Evolutionary conservation across 2,329 filamentous ascomycete species (phyloP), one percentile per base, ranked within the genome.

Genomic region (Pyrenophora teres): DNA sequence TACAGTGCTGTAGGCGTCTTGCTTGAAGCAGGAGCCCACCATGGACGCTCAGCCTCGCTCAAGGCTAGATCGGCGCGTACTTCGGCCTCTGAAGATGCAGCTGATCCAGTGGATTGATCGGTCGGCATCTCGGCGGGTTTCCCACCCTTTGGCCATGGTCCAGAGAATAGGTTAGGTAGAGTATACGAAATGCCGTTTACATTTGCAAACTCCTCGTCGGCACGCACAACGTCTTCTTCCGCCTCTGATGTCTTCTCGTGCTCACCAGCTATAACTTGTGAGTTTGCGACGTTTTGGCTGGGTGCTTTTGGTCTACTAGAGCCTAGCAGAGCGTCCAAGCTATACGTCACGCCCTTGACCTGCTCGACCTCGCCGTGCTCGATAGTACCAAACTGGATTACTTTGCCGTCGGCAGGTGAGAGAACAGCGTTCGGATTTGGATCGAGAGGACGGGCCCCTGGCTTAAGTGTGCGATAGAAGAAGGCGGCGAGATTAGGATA

Each of bases 271-370:
- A 47, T 40, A 12, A 62, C 46, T 33, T 68, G 56, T 4, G 62
- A 58, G 56, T 65, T 56, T 23, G 54, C 60, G 12, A 62, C 43
- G 33, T 60, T 61, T 30, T 57, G 65, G 55, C 80, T 79, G 59
- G 83, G 86, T 56, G 52, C 65, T 2, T 71, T 73, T 51, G 60
- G 72, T 16, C 64, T 63, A 30, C 59, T 60, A 41, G 74, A 74
- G 44, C 94, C 94, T 2, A 99, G 82, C 1, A 99, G 82, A 6
- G 94, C 92, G 71, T 99, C 94, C 47, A 99, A 83, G 61, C 88
- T 96, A 76, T 99, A 99, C 0, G 94, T 99, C 82, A 99, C 94
- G 54, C 94, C 94, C 77, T 99, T 99, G 59, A 99, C 93, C 77
- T 99, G 94, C 74, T 99, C 94, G 37, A 99, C 95, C 68, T 97